A percentile compares a stretch with the other conserved stretches of the same genome.
phyloP scores from a whole-genome alignment of 1,284 basidiomycete genomes.

The Salmacisia buchloeana region DNA sequence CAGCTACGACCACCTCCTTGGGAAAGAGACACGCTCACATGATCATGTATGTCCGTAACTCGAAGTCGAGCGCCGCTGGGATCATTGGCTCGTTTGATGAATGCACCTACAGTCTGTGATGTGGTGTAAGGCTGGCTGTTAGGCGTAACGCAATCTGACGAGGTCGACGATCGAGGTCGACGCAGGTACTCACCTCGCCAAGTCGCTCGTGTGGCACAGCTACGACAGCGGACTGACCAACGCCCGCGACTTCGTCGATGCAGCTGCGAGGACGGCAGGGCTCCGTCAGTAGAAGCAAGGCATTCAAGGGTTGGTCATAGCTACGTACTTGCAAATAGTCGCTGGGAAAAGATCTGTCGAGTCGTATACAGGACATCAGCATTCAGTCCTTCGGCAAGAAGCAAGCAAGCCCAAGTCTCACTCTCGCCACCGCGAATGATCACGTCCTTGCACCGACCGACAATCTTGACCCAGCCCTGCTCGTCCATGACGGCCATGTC shows the following conservation, averaged over 20 bases:
- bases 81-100: too few species aligned
- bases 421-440: conserved; percentile 87
- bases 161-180: too few species aligned
- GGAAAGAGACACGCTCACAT: neutral
- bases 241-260: conserved; percentile 60
- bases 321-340: conserved; percentile 66
- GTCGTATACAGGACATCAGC: neutral
- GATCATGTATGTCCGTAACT: too few species aligned
- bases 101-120: too few species aligned
- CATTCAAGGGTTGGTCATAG: conserved; percentile 10
- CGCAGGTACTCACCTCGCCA: conserved; percentile 39
- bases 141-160: too few species aligned
- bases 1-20: neutral
- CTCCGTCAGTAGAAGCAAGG: neutral
- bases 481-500: conserved; percentile 76
- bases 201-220: conserved; percentile 63
- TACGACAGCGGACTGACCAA: conserved; percentile 69
- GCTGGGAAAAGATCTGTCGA: conserved; percentile 63
- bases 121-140: too few species aligned
- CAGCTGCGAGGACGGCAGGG: conserved; percentile 42
- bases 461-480: conserved; percentile 70
- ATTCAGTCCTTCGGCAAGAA: neutral
- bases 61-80: too few species aligned
- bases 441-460: conserved; percentile 68
- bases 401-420: conserved; percentile 1